Conservation (phyloP, 2,329 filamentous ascomycete species). For the Arthrobotrys sinensis region DNA sequence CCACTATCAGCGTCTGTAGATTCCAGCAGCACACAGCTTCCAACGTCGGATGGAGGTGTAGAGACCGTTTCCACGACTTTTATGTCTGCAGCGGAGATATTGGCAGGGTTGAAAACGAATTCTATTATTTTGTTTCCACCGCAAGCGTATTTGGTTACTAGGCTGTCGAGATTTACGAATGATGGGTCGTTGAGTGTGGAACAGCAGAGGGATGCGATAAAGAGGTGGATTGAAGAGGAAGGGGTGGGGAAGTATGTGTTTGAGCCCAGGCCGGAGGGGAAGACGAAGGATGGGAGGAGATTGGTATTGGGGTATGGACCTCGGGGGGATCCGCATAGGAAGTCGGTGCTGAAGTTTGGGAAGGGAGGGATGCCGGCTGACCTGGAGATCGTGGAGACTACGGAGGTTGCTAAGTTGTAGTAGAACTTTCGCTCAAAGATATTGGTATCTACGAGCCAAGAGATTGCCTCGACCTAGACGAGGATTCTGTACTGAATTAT, state of each 20-base stretch:
- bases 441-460: too few relatives aligned
- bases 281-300: slow-evolving; percentile 69
- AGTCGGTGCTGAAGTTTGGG: slow-evolving; percentile 73
- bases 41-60: slow-evolving; percentile 78
- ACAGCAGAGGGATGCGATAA: slow-evolving; percentile 67
- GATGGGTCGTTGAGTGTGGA: slow-evolving; percentile 67
- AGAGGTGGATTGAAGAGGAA: slow-evolving; percentile 73
- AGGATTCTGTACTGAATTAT: not conserved
- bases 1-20: slow-evolving; percentile 68
- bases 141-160: slow-evolving; percentile 81
- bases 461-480: too few relatives aligned
- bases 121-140: slow-evolving; percentile 91
- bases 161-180: slow-evolving; percentile 73
- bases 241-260: slow-evolving; percentile 73
- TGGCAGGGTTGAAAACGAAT: slow-evolving; percentile 75
- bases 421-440: not conserved
- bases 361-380: slow-evolving; percentile 71
- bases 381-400: slow-evolving; percentile 72
- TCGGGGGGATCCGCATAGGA: slow-evolving; percentile 74
- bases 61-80: slow-evolving; percentile 83
- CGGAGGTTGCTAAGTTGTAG: slow-evolving; percentile 68
- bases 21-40: slow-evolving; percentile 65
- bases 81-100: slow-evolving; percentile 66
- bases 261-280: slow-evolving; percentile 71
- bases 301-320: slow-evolving; percentile 73